Evolutionary conservation across 768 basidiomycete species (phyloP).

Genomic region (Panaeolus papilionaceus): DNA sequence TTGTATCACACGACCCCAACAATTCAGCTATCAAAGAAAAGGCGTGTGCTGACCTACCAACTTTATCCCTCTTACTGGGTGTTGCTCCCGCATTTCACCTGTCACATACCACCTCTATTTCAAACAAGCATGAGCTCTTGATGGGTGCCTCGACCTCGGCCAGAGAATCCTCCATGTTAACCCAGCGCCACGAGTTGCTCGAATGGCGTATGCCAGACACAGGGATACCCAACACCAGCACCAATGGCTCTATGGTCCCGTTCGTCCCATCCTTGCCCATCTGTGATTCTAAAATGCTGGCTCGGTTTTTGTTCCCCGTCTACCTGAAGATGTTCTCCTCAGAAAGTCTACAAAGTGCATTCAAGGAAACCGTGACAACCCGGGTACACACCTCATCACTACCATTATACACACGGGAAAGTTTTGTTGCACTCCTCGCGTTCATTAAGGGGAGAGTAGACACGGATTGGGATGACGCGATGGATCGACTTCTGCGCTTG

Average conservation of each 20-base stretch:
- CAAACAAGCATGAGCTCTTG: conserved; percentile 45
- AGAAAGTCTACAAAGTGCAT: conserved; percentile 52
- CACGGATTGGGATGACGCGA: conserved; percentile 48
- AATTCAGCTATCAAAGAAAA: conserved; percentile 35
- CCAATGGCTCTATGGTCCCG: background rate
- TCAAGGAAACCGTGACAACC: conserved; percentile 40
- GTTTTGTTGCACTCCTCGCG: conserved; percentile 52
- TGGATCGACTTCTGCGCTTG: conserved; percentile 40
- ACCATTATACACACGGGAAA: conserved; percentile 52
- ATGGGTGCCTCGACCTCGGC: conserved; percentile 40
- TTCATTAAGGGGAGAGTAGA: conserved; percentile 42
- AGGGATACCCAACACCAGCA: conserved; percentile 24
- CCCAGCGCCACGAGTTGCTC: conserved; percentile 43
- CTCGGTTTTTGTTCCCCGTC: conserved; percentile 44
- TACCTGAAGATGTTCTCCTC: conserved; percentile 52
- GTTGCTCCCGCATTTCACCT: conserved; percentile 45
- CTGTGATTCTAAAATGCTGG: conserved; percentile 41
- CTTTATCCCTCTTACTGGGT: conserved; percentile 48
- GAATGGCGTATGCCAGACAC: conserved; percentile 43
- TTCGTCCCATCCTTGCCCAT: background rate
- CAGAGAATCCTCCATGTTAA: conserved; percentile 28
- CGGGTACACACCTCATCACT: conserved; percentile 27
- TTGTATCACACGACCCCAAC: conserved; percentile 32
- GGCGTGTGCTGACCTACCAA: conserved; percentile 45
- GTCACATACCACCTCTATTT: conserved; percentile 46